These are phyloP conservation scores for Globisporangium echinulatum DNA, from an alignment of 352 stramenopile genomes.

Conservation along the genomic window DNA sequence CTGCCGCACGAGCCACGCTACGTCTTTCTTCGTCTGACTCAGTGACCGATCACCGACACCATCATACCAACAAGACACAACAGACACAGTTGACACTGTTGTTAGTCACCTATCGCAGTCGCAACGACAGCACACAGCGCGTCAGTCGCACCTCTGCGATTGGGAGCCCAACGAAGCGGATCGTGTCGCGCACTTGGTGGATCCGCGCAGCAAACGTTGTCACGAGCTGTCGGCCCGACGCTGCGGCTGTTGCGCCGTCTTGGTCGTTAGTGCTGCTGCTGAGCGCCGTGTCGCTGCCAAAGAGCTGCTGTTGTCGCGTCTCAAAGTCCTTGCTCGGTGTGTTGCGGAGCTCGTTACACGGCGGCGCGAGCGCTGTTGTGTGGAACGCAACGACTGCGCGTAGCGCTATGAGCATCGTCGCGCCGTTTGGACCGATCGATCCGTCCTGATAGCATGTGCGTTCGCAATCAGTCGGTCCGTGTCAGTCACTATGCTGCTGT, in stretches of 20 bases:
- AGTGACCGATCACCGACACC: too few relatives aligned
- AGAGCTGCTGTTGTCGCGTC: conserved; percentile 34
- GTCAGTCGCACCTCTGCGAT: conserved; percentile 19
- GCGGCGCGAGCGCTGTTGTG: conserved; percentile 19
- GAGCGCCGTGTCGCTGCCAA: conserved; percentile 10
- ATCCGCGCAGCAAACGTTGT: conserved; percentile 16
- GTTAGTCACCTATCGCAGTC: too few relatives aligned
- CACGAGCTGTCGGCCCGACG: too few relatives aligned
- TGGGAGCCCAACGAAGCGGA: conserved; percentile 32
- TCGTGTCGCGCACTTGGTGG: conserved; percentile 23
- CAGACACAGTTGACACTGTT: too few relatives aligned
- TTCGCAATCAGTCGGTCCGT: too few relatives aligned
- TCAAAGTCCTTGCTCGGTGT: conserved; percentile 50
- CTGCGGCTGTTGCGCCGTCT: too few relatives aligned
- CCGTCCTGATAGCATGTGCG: conserved; percentile 12
- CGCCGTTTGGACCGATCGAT: conserved; percentile 36
- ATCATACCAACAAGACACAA: too few relatives aligned
- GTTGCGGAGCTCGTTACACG: conserved; percentile 35
- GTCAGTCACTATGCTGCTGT: too few relatives aligned
- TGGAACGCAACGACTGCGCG: conserved; percentile 36
- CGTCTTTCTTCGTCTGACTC: conserved; percentile 19
- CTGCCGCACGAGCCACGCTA: conserved; percentile 50
- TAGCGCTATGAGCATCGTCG: conserved; percentile 31
- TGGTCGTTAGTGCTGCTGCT: not conserved
- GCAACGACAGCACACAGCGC: too few relatives aligned